Evolutionary conservation across 225 moss, liverwort and hornwort species (phyloP), one percentile per base, ranked within the genome.

Genomic region (Pseudisothecium myosuroides): DNA sequence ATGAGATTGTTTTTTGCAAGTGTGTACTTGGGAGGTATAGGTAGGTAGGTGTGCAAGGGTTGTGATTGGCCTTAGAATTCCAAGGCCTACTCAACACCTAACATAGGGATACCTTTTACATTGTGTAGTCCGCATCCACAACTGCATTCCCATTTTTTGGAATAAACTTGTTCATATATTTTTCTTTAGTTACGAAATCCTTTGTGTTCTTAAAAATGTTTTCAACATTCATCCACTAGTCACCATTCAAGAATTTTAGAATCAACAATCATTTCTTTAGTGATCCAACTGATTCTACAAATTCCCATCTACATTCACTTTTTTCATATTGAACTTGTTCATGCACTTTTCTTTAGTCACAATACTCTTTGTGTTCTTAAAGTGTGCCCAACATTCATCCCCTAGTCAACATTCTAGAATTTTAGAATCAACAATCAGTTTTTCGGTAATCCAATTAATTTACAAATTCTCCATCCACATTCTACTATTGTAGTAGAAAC

Each of bases 11-110:
- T 21, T 68, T n/a, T 0, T 68, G 6, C 2, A 4, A 2, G 12
- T n/a, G 7, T 5, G 5, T 68, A n/a, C 6, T n/a, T n/a, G 1
- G 8, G 10, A 39, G 23, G 24, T 39, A 0, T 8, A 24, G 4
- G 39, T 39, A 39, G 7, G 5, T 39, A 39, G 19, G 23, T 39
- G 13, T 68, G 0, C 1, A 69, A 1, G 5, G 24, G 2, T 14
- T 41, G 39, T 39, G 8, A 41, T 23, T 69, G 14, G 5, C 24
- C 0, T 41, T 24, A 39, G 4, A 68, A n/a, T 68, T 68, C 13
- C 0, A 39, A n/a, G 39, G 2, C 23, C 17, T 39, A 68, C 2
- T 23, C 12, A 39, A 68, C 0, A 1, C 2, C 12, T 4, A 23
- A 67, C 21, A 20, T 11, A 67, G 21, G 3, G 36, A 1, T 11